Base-by-base conservation (phyloP, 495 filamentous ascomycete genomes). In the Talaromyces ruber region DNA sequence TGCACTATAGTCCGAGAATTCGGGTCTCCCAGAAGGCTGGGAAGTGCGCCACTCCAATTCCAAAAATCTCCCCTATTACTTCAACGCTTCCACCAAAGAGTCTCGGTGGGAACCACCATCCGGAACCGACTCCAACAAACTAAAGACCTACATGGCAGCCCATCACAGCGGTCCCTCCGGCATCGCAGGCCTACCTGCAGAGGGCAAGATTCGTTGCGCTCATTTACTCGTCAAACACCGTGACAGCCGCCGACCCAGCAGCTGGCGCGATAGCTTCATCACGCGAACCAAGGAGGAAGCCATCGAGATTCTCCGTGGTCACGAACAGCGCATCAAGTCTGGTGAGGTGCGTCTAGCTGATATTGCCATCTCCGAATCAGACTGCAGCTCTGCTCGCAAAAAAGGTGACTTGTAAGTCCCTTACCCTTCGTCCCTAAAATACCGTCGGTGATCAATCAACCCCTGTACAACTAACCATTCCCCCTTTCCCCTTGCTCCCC, bases 11-110 rank as follows among this genome's bases (percentile, higher is more conserved):
- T 73, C 80, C 66, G 88, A 91, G 50, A 86, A 28, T 18, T 43
- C 89, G 66, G 94, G 94, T 69, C 85, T 98, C 59, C 94, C 94
- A 51, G 70, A 83, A 5, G 81, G 85, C 70, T 97, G 94, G 94
- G 92, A 96, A 76, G 91, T 98, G 69, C 90, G 92, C 67, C 90
- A 93, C 76, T 95, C 90, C 71, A 93, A 96, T 77, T 93, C 90
- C 72, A 98, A 96, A 78, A 95, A 94, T 74, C 89, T 98, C 16
- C 94, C 94, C 37, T 98, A 98, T 79, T 98, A 97, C 77, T 98
- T 96, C 88, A 94, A 96, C 75, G 74, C 88, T 26, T 72, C 72
- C 28, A 89, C 89, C 54, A 91, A 90, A 68, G 85, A 87, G 66
- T 98, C 94, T 57, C 84, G 89, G 72, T 98, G 94, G 94, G 93